These are phyloP conservation scores for Tulasnella sp. DNA, from an alignment of 768 basidiomycete species.

Conservation along the genomic window DNA sequence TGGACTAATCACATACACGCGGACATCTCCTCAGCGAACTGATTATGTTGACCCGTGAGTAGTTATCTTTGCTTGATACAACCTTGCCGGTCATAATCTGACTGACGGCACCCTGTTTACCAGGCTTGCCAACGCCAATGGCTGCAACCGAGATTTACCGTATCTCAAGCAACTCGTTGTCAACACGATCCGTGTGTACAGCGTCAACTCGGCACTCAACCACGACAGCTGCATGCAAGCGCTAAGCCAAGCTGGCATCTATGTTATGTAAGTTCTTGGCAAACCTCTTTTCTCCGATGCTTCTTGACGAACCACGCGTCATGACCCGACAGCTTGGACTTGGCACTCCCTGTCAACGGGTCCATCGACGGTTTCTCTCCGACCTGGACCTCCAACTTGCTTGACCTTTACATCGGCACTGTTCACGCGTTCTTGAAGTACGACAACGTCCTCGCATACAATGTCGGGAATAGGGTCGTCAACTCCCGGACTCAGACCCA, in stretches of 20 bases:
- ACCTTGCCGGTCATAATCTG: background rate
- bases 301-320: background rate
- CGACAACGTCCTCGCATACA: constrained; percentile 83
- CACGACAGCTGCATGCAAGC: constrained; percentile 83
- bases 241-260: constrained; percentile 76
- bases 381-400: constrained; percentile 75
- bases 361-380: constrained; percentile 68
- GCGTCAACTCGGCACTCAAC: constrained; percentile 73
- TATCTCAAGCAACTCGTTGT: constrained; percentile 70
- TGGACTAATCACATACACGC: constrained; percentile 18
- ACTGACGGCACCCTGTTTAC: background rate
- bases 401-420: constrained; percentile 71
- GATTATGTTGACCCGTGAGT: constrained; percentile 66
- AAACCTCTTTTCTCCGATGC: constrained; percentile 7
- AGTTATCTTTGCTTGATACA: background rate
- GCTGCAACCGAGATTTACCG: constrained; percentile 75
- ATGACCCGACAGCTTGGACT: constrained; percentile 60
- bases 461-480: constrained; percentile 80
- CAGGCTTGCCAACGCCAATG: constrained; percentile 52
- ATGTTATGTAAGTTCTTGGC: constrained; percentile 64
- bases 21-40: constrained; percentile 48
- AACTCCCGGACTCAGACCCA: constrained; percentile 53
- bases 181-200: constrained; percentile 82
- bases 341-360: constrained; percentile 79
- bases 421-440: constrained; percentile 79